phyloP scores from a whole-genome alignment of 768 basidiomycete species.

The Sarcomyxa edulis region DNA sequence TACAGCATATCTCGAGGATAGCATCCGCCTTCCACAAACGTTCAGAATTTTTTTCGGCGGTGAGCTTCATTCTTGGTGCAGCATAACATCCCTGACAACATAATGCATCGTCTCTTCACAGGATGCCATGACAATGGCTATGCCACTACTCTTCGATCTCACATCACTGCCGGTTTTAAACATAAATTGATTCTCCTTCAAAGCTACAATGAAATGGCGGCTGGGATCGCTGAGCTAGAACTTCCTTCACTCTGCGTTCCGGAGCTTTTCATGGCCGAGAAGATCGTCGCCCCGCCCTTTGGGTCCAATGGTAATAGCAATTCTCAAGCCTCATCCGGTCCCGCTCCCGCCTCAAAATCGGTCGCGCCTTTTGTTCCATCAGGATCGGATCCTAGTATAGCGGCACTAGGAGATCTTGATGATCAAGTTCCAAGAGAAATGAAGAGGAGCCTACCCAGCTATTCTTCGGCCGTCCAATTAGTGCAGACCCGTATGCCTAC shows the following conservation, averaged over 20 bases:
- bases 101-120: conserved; percentile 18
- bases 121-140: conserved; percentile 77
- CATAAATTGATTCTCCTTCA: conserved; percentile 62
- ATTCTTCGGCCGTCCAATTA: conserved; percentile 37
- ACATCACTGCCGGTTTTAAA: conserved; percentile 59
- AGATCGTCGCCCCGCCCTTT: conserved; percentile 26
- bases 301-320: background rate
- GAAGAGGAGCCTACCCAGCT: conserved; percentile 23
- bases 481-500: conserved; percentile 23
- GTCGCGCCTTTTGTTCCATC: background rate
- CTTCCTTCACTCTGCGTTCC: conserved; percentile 51
- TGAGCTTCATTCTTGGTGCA: conserved; percentile 18
- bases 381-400: background rate
- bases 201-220: conserved; percentile 57
- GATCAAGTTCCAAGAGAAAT: too few relatives aligned
- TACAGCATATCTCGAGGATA: conserved; percentile 52
- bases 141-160: conserved; percentile 52
- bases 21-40: conserved; percentile 58
- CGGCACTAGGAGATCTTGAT: background rate
- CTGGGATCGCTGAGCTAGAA: conserved; percentile 49
- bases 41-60: conserved; percentile 67
- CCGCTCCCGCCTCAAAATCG: background rate
- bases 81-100: conserved; percentile 1
- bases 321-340: background rate
- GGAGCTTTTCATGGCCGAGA: conserved; percentile 55